These are phyloP conservation scores for Lipomyces mesembrius DNA, from an alignment of 805 yeast species.

Conservation along the genomic window DNA sequence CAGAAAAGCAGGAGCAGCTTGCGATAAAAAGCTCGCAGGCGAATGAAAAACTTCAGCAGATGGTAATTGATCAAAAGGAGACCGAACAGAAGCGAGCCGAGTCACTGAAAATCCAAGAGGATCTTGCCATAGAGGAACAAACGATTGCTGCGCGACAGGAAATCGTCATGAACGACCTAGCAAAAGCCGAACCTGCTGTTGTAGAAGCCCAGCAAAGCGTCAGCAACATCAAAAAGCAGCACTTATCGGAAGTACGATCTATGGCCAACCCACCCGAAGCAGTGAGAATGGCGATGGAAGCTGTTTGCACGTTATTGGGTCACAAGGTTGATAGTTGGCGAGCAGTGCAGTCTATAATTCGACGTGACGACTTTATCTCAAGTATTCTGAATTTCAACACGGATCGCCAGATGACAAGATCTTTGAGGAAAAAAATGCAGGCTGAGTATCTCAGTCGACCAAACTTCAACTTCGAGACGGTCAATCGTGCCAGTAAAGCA, in stretches of 20 bases:
- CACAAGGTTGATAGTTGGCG: conserved; percentile 71
- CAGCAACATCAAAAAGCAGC: conserved; percentile 90
- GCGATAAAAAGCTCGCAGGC: conserved; percentile 69
- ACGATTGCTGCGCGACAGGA: conserved; percentile 60
- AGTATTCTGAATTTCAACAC: conserved; percentile 77
- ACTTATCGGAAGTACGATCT: conserved; percentile 83
- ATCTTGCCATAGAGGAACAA: conserved; percentile 67
- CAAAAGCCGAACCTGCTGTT: conserved; percentile 81
- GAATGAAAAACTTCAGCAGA: conserved; percentile 66
- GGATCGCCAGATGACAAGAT: conserved; percentile 58
- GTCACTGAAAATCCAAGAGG: conserved; percentile 72
- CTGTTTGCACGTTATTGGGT: conserved; percentile 84
- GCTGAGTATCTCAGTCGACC: conserved; percentile 62
- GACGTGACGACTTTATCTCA: conserved; percentile 85
- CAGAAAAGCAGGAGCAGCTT: conserved; percentile 58
- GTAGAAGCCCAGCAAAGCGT: conserved; percentile 85
- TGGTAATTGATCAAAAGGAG: conserved; percentile 85
- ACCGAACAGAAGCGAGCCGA: conserved; percentile 90
- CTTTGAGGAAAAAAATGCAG: conserved; percentile 62
- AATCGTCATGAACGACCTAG: conserved; percentile 66
- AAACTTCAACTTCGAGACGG: conserved; percentile 71
- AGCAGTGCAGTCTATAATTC: conserved; percentile 77
- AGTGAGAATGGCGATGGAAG: conserved; percentile 81
- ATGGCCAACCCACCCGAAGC: conserved; percentile 91
- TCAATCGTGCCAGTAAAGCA: conserved; percentile 88